A percentile compares a stretch with the other conserved stretches of the same genome.
Conservation (phyloP, 2,329 filamentous ascomycete species). For the Nemania sp. region DNA sequence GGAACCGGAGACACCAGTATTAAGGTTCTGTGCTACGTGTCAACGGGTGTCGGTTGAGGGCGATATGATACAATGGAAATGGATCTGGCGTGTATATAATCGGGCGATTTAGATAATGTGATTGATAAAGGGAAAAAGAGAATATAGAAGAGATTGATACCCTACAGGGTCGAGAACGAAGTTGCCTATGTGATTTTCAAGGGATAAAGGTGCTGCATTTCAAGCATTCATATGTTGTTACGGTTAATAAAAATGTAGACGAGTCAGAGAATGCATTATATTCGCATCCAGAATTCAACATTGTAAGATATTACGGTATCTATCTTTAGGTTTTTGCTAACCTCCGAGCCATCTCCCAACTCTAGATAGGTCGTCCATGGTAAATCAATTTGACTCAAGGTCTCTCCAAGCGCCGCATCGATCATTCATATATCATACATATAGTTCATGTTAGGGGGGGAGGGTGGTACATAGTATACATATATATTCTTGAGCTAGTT, state of each 20-base stretch:
- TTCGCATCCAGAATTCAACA: not conserved
- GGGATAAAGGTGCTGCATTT: not conserved
- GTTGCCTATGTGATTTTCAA: not conserved
- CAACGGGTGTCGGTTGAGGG: no score
- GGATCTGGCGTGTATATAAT: constrained; percentile 20
- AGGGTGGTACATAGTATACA: constrained; percentile 10
- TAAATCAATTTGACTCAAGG: not conserved
- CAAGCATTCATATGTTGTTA: not conserved
- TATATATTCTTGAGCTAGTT: not conserved
- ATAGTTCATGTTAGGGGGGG: not conserved
- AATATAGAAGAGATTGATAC: constrained; percentile 27
- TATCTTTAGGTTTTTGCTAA: not conserved
- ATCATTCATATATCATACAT: constrained; percentile 8
- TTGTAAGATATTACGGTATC: not conserved
- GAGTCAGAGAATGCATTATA: not conserved
- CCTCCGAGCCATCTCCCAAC: no score
- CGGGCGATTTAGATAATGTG: not conserved
- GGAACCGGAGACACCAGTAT: constrained; percentile 77
- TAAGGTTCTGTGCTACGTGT: constrained; percentile 57
- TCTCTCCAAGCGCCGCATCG: constrained; percentile 2
- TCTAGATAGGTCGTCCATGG: not conserved
- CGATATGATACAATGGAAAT: not conserved
- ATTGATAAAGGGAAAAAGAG: not conserved
- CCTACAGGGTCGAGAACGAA: not conserved
- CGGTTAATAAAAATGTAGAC: not conserved